Evolutionary conservation across 2,329 filamentous ascomycete genomes (phyloP).

Genomic region (Clarireedia sp.): DNA sequence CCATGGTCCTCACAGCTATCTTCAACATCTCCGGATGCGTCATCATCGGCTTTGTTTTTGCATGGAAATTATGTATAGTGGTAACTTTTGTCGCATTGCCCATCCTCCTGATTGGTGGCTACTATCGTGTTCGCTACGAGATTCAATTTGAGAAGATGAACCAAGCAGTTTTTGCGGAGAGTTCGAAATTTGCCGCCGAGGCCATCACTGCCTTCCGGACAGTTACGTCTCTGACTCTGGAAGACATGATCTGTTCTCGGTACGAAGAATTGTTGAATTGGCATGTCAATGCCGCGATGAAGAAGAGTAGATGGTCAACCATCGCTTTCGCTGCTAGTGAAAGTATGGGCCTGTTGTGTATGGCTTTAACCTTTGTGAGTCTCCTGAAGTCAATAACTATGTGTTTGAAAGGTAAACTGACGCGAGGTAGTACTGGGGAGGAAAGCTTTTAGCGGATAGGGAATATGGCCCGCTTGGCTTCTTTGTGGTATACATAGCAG

Average conservation of each 20-base stretch:
- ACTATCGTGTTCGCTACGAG: slow-evolving; percentile 44
- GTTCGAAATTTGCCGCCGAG: slow-evolving; percentile 56
- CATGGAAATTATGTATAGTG: slow-evolving; percentile 70
- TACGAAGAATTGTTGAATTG: slow-evolving; percentile 40
- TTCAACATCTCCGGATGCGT: slow-evolving; percentile 60
- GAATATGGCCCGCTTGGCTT: slow-evolving; percentile 40
- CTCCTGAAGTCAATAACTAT: slow-evolving; percentile 1
- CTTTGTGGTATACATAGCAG: slow-evolving; percentile 46
- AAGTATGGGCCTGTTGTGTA: slow-evolving; percentile 46
- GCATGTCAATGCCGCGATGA: slow-evolving; percentile 41
- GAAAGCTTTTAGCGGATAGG: slow-evolving; percentile 8
- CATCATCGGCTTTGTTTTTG: slow-evolving; percentile 60
- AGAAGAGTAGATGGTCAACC: slow-evolving; percentile 39
- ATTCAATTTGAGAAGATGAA: slow-evolving; percentile 50
- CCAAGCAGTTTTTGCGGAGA: slow-evolving; percentile 49
- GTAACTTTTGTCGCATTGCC: slow-evolving; percentile 51
- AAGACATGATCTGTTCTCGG: slow-evolving; percentile 44
- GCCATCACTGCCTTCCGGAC: slow-evolving; percentile 55
- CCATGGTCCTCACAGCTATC: slow-evolving; percentile 52
- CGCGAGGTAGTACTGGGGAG: slow-evolving; percentile 35
- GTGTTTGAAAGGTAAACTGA: neutral
- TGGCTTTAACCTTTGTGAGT: slow-evolving; percentile 52
- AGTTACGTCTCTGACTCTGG: slow-evolving; percentile 52
- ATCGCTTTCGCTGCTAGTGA: slow-evolving; percentile 47
- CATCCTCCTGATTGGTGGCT: slow-evolving; percentile 37